A percentile compares a stretch with the other conserved stretches of the same genome.
Evolutionary conservation across 2,329 filamentous ascomycete genomes (phyloP).

Genomic region (Aspergillus sp.): DNA sequence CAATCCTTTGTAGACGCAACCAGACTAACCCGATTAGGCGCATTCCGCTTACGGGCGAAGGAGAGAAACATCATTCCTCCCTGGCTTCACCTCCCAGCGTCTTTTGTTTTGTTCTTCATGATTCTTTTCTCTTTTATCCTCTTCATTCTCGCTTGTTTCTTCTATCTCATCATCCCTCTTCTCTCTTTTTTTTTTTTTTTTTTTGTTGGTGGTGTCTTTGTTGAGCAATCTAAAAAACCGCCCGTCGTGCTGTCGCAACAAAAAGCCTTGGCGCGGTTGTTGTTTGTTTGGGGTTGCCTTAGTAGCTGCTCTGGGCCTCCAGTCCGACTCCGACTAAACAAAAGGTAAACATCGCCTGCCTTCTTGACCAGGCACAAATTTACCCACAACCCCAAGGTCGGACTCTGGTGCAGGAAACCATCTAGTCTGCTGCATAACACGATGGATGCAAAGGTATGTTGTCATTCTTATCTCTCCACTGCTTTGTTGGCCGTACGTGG

Average conservation of each 20-base stretch:
- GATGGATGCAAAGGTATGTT: constrained; percentile 47
- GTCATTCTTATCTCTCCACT: constrained; percentile 9
- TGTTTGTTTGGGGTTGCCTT: constrained; percentile 19
- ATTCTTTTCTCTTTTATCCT: constrained; percentile 1
- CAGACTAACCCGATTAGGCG: no score
- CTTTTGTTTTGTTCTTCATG: constrained; percentile 13
- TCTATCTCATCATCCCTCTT: constrained; percentile 10
- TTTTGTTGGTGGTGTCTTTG: constrained; percentile 5
- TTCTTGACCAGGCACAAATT: no score
- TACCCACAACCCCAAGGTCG: constrained; percentile 1
- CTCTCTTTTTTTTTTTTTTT: constrained; percentile 5
- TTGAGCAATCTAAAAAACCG: constrained; percentile 1
- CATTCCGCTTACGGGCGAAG: no score
- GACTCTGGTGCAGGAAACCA: constrained; percentile 8
- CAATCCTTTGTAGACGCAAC: no score
- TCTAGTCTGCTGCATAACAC: constrained; percentile 8
- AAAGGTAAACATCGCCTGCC: constrained; percentile 15
- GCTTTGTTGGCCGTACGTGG: not conserved
- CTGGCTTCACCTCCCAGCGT: constrained; percentile 7
- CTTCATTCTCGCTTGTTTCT: constrained; percentile 6
- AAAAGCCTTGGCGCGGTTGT: constrained; percentile 11
- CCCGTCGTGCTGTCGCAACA: no score
- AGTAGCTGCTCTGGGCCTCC: constrained; percentile 7
- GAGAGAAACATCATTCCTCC: constrained; percentile 10
- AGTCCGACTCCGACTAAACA: no score